phyloP scores from a whole-genome alignment of 2,329 filamentous ascomycete genomes.

The Ramularia endophylla region DNA sequence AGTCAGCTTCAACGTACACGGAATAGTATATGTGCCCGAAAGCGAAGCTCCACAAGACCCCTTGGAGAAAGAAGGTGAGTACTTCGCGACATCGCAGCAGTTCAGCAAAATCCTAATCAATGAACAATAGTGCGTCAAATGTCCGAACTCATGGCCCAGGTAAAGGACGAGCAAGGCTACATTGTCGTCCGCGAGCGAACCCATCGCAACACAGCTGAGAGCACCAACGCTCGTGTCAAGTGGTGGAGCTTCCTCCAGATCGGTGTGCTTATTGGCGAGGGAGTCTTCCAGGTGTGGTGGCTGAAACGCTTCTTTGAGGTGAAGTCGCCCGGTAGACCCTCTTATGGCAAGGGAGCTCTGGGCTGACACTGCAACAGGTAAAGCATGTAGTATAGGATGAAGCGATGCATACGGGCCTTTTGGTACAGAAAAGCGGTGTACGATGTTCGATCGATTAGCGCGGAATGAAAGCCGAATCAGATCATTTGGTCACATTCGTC shows the following conservation, averaged over 20 bases:
- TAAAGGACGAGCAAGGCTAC: constrained; percentile 97
- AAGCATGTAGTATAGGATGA: constrained; percentile 32
- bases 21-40: constrained; percentile 94
- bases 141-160: constrained; percentile 78
- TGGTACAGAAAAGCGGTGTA: too few relatives aligned
- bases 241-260: constrained; percentile 99
- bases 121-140: constrained; percentile 76
- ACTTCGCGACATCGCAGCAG: too few relatives aligned
- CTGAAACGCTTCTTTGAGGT: constrained; percentile 71
- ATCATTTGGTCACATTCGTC: too few relatives aligned
- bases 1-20: constrained; percentile 98
- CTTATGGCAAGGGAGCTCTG: constrained; percentile 25
- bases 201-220: constrained; percentile 97
- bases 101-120: too few relatives aligned
- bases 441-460: too few relatives aligned
- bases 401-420: too few relatives aligned
- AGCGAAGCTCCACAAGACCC: constrained; percentile 78
- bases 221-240: constrained; percentile 94
- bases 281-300: constrained; percentile 99
- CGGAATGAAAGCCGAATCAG: too few relatives aligned
- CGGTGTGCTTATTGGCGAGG: constrained; percentile 79
- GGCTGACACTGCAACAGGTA: constrained; percentile 31
- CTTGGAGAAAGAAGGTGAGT: constrained; percentile 78
- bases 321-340: constrained; percentile 25
- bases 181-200: constrained; percentile 92